A percentile compares a stretch with the other conserved stretches of the same genome.
These are phyloP conservation scores for Fusarium pseudograminearum DNA, from an alignment of 2,329 filamentous ascomycete species.

Conservation along the genomic window DNA sequence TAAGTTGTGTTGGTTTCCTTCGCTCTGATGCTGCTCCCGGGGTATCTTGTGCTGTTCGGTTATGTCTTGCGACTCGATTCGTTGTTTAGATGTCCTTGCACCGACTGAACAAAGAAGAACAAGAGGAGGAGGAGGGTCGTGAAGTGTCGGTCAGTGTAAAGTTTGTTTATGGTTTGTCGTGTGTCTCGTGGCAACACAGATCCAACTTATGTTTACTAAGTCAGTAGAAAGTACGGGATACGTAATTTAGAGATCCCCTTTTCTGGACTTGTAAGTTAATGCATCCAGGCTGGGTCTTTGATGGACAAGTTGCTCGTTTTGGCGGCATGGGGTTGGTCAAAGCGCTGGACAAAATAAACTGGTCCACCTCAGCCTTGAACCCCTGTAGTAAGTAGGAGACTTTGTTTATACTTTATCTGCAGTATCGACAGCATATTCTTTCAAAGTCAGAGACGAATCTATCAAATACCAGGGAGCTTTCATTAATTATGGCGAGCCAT, in stretches of 20 bases:
- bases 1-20: constrained; percentile 24
- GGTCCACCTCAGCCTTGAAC: constrained; percentile 15
- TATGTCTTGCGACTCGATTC: constrained; percentile 8
- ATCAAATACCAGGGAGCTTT: background rate
- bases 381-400: constrained; percentile 3
- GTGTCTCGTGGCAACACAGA: constrained; percentile 41
- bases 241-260: constrained; percentile 48
- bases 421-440: background rate
- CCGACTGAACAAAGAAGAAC: constrained; percentile 9
- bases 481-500: background rate
- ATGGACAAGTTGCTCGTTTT: constrained; percentile 48
- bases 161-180: constrained; percentile 33
- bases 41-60: constrained; percentile 13
- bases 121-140: constrained; percentile 8
- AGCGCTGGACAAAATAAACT: constrained; percentile 49
- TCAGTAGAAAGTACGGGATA: constrained; percentile 23
- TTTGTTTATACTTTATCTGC: background rate
- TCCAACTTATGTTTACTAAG: constrained; percentile 39
- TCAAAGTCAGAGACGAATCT: background rate
- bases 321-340: constrained; percentile 46
- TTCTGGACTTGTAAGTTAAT: constrained; percentile 46
- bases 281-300: constrained; percentile 39
- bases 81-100: constrained; percentile 5
- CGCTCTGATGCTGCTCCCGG: constrained; percentile 22
- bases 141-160: constrained; percentile 3